Percentiles rank a stretch among this genome's conserved stretches.
Evolutionary conservation across 2,329 filamentous ascomycete species (phyloP).

Genomic region (Xylariaceae sp.): DNA sequence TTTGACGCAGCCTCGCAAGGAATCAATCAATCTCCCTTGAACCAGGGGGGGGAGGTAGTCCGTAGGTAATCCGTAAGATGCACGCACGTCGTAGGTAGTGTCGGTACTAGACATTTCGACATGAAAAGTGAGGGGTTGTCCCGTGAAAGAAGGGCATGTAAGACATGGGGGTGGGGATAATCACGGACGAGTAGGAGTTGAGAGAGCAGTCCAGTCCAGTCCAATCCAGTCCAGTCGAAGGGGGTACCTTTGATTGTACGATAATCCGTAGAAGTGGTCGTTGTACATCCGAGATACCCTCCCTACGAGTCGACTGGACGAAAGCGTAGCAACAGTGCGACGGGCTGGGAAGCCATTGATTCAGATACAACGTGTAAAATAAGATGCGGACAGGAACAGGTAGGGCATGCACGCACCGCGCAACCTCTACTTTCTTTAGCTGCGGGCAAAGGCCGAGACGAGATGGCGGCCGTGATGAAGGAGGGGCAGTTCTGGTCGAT

Average conservation of each 20-base stretch:
- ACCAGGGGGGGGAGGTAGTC: not conserved
- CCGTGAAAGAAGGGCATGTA: constrained; percentile 12
- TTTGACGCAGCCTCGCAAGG: constrained; percentile 1
- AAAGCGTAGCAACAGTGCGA: constrained; percentile 7
- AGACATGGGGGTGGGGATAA: constrained; percentile 15
- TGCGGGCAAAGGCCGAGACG: constrained; percentile 12
- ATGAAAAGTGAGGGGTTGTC: constrained; percentile 16
- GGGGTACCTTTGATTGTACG: not conserved
- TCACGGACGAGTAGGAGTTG: constrained; percentile 9
- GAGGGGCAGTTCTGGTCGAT: constrained; percentile 12
- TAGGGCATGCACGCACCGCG: constrained; percentile 3
- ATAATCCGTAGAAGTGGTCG: not conserved
- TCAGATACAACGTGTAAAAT: constrained; percentile 3
- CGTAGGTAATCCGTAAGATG: not conserved
- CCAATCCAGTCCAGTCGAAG: not conserved
- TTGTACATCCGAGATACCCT: constrained; percentile 7
- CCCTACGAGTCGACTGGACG: not conserved
- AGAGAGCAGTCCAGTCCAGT: not conserved
- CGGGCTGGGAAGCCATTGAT: constrained; percentile 12
- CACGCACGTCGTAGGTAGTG: not conserved
- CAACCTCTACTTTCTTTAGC: not conserved
- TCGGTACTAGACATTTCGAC: not conserved
- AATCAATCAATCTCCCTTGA: not conserved
- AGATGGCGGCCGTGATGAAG: constrained; percentile 10
- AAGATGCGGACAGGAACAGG: constrained; percentile 10